phyloP scores from a whole-genome alignment of 139 green algal genomes.

The Dunaliella primolecta region DNA sequence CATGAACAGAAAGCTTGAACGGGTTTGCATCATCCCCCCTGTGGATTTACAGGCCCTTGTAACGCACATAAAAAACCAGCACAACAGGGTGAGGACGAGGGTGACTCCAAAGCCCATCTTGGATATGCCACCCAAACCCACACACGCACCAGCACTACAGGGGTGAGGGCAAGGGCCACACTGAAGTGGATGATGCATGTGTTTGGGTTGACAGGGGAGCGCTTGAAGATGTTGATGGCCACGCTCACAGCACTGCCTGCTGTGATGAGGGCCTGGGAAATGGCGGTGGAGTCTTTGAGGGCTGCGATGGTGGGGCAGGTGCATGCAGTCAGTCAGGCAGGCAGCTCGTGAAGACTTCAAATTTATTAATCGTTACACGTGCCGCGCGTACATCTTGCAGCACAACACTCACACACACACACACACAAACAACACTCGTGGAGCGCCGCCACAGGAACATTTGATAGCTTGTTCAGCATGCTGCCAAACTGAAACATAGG shows the following conservation, averaged over 20 bases:
- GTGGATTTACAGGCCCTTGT: too few species aligned
- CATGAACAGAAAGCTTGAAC: too few species aligned
- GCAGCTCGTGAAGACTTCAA: not conserved
- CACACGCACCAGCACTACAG: constrained; percentile 9
- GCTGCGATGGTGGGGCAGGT: not conserved
- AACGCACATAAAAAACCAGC: too few species aligned
- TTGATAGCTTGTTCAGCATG: not conserved
- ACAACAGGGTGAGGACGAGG: too few species aligned
- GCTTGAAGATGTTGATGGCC: constrained; percentile 16
- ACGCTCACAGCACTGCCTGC: constrained; percentile 15
- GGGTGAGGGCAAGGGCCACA: constrained; percentile 5
- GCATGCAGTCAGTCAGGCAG: not conserved
- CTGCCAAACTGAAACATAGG: not conserved
- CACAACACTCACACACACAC: too few species aligned
- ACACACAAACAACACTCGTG: too few species aligned
- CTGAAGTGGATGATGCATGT: constrained; percentile 3
- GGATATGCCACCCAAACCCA: not conserved
- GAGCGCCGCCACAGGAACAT: too few species aligned
- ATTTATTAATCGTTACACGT: not conserved
- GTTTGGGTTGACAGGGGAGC: not conserved
- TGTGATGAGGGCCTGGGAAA: constrained; percentile 29
- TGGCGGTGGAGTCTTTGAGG: constrained; percentile 20
- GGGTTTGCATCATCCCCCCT: too few species aligned
- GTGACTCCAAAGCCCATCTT: too few species aligned
- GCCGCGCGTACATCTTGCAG: not conserved